Percentiles rank a stretch among this genome's conserved stretches.
Evolutionary conservation across 2,329 filamentous ascomycete genomes (phyloP).

Genomic region (Arthrobotrys entomopaga): DNA sequence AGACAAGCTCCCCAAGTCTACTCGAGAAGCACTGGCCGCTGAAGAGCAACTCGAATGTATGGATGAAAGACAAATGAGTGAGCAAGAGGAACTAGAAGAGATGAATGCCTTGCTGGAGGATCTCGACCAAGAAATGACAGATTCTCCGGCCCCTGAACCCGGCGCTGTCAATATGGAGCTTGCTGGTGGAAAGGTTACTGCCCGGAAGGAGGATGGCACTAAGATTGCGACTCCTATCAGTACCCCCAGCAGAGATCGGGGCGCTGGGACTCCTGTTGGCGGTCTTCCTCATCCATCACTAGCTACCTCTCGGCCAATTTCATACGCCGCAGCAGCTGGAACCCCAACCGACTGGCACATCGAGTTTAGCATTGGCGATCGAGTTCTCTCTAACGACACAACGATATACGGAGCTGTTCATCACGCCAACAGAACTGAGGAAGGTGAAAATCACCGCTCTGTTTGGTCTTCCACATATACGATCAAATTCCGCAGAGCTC

Average conservation of each 20-base stretch:
- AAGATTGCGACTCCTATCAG: slow-evolving; percentile 84
- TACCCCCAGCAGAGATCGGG: slow-evolving; percentile 64
- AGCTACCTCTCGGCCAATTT: slow-evolving; percentile 71
- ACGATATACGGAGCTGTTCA: slow-evolving; percentile 95
- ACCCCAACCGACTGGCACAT: slow-evolving; percentile 96
- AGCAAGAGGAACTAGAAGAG: slow-evolving; percentile 67
- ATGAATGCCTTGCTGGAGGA: slow-evolving; percentile 91
- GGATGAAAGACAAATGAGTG: slow-evolving; percentile 83
- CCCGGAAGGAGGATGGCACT: slow-evolving; percentile 90
- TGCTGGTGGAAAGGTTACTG: slow-evolving; percentile 86
- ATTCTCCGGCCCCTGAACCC: slow-evolving; percentile 77
- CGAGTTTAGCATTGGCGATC: slow-evolving; percentile 87
- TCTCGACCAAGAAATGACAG: slow-evolving; percentile 82
- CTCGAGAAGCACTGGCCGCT: slow-evolving; percentile 26
- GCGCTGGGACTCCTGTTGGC: slow-evolving; percentile 62
- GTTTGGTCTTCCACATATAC: slow-evolving; percentile 92
- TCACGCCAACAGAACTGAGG: slow-evolving; percentile 61
- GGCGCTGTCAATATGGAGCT: slow-evolving; percentile 92
- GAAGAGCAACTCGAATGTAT: slow-evolving; percentile 86
- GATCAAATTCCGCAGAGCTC: slow-evolving; percentile 88
- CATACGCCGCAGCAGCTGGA: slow-evolving; percentile 85
- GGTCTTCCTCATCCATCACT: slow-evolving; percentile 63
- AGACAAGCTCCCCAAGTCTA: slow-evolving; percentile 55
- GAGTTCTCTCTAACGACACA: slow-evolving; percentile 86
- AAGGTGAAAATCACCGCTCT: slow-evolving; percentile 76